A percentile compares a stretch with the other conserved stretches of the same genome.
These are phyloP conservation scores for Pythium coloratum DNA, from an alignment of 352 stramenopile genomes.

Conservation along the genomic window DNA sequence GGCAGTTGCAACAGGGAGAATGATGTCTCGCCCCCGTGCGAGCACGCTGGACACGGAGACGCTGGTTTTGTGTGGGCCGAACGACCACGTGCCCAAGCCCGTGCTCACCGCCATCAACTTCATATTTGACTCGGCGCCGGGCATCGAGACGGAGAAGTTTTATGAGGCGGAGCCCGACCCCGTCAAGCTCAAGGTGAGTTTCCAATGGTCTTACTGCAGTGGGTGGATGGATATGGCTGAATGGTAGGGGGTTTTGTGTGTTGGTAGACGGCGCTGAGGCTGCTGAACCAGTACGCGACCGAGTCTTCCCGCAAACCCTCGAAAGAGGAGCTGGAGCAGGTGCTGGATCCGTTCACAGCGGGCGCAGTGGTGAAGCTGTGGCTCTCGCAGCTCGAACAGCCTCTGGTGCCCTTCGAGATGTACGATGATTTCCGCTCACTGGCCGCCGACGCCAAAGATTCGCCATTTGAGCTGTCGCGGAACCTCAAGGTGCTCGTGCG, in stretches of 20 bases:
- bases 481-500: constrained; percentile 63
- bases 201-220: neutral
- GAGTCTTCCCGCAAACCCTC: constrained; percentile 41
- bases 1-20: constrained; percentile 26
- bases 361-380: constrained; percentile 63
- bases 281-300: constrained; percentile 62
- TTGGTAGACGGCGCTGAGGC: constrained; percentile 42
- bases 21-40: constrained; percentile 36
- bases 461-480: constrained; percentile 52
- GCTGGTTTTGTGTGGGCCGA: constrained; percentile 37
- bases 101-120: constrained; percentile 73
- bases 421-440: constrained; percentile 58
- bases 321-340: constrained; percentile 58
- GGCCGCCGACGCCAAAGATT: constrained; percentile 37
- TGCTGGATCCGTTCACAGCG: constrained; percentile 59
- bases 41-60: constrained; percentile 52
- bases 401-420: constrained; percentile 64
- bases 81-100: constrained; percentile 54
- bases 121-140: constrained; percentile 78
- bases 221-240: neutral
- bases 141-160: constrained; percentile 74
- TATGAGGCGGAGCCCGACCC: constrained; percentile 59
- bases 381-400: constrained; percentile 66
- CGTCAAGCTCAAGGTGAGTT: constrained; percentile 53
- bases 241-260: neutral